These are phyloP conservation scores for Ceratocystis huliohia DNA, from an alignment of 2,329 filamentous ascomycete genomes.

Conservation along the genomic window DNA sequence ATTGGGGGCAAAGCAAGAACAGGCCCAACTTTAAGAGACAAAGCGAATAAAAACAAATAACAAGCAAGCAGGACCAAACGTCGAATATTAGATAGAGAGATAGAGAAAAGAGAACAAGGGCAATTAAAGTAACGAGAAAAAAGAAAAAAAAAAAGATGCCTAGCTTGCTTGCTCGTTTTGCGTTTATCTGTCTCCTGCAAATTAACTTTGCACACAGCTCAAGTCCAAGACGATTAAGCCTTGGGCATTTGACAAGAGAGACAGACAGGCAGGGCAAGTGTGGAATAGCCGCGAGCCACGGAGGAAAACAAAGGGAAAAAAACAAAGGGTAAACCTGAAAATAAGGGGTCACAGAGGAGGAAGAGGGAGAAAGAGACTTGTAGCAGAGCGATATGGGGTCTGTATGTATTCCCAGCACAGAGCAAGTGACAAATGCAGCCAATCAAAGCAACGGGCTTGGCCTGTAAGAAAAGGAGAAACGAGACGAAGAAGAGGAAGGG, in stretches of 20 bases:
- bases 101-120: neutral
- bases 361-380: constrained; percentile 1
- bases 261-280: neutral
- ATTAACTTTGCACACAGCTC: neutral
- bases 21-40: neutral
- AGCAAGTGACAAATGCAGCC: neutral
- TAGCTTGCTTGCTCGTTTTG: neutral
- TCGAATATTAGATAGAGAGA: neutral
- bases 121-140: neutral
- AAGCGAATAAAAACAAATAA: neutral
- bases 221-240: neutral
- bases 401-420: neutral
- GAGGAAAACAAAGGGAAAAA: neutral
- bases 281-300: neutral
- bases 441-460: neutral
- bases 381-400: neutral
- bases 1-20: neutral
- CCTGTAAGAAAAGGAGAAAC: constrained; percentile 10
- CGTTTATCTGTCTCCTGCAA: neutral
- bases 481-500: constrained; percentile 1
- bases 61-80: neutral
- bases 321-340: neutral
- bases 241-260: neutral
- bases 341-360: constrained; percentile 11
- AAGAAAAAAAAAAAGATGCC: neutral